A percentile compares a stretch with the other conserved stretches of the same genome.
These are phyloP conservation scores for Fraxinus sp. DNA, from an alignment of 305 asterid genomes.

Conservation along the genomic window DNA sequence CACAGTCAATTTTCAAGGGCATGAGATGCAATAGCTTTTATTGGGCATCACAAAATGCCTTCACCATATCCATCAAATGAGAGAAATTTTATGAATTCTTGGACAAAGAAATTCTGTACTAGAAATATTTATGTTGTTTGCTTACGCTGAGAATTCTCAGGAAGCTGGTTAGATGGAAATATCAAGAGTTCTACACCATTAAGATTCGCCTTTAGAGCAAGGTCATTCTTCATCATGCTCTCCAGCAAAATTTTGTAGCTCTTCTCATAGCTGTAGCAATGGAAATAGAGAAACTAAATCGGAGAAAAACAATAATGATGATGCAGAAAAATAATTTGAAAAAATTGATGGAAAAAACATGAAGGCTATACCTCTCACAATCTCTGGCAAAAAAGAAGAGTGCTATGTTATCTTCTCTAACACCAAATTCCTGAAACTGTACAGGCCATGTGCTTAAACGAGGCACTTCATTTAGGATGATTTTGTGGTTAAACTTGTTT, in stretches of 20 bases:
- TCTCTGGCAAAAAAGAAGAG: constrained; percentile 89
- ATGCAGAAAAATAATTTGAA: constrained; percentile 18
- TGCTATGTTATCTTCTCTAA: constrained; percentile 71
- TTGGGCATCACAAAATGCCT: not conserved
- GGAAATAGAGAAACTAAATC: constrained; percentile 28
- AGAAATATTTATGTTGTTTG: constrained; percentile 1
- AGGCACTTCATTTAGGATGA: constrained; percentile 67
- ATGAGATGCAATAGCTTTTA: not conserved
- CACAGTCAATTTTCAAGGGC: not conserved
- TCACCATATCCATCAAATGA: constrained; percentile 6
- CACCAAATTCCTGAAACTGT: constrained; percentile 86
- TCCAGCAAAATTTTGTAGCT: constrained; percentile 69
- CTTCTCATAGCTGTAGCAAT: constrained; percentile 66
- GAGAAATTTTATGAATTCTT: constrained; percentile 14
- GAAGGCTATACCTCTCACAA: constrained; percentile 51
- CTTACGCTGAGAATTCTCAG: constrained; percentile 76
- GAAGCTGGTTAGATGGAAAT: constrained; percentile 87
- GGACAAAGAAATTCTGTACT: constrained; percentile 15
- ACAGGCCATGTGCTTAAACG: constrained; percentile 81
- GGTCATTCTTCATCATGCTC: constrained; percentile 80
- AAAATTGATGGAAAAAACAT: constrained; percentile 12
- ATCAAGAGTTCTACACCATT: constrained; percentile 83
- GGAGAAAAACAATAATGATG: constrained; percentile 19
- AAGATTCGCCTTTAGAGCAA: constrained; percentile 71
- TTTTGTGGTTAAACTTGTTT: constrained; percentile 57